phyloP scores from a whole-genome alignment of 768 basidiomycete species.

The Leccinum longicurvipes region DNA sequence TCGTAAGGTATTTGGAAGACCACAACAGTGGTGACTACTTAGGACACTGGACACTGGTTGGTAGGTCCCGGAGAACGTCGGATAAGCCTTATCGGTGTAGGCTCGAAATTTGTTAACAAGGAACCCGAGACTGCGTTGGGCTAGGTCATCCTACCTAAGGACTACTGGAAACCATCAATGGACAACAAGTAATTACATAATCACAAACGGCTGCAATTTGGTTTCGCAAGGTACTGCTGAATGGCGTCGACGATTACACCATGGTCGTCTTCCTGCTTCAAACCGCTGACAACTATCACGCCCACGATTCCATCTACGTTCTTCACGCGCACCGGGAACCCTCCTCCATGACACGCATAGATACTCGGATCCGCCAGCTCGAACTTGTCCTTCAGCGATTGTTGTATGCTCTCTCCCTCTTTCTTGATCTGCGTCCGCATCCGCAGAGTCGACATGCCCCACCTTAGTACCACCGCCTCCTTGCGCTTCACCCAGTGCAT shows the following conservation, averaged over 20 bases:
- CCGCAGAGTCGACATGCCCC: constrained; percentile 27
- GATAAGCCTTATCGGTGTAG: no score
- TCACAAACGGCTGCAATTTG: no score
- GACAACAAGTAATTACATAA: no score
- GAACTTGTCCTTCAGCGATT: constrained; percentile 15
- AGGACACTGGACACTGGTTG: no score
- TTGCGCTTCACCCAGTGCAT: constrained; percentile 35
- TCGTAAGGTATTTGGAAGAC: no score
- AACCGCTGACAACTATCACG: constrained; percentile 35
- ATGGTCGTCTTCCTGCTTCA: constrained; percentile 32
- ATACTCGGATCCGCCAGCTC: constrained; percentile 26
- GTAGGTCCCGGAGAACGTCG: no score
- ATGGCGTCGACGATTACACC: constrained; percentile 30
- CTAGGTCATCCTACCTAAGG: no score
- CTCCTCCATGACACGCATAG: constrained; percentile 33
- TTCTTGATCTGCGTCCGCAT: constrained; percentile 18
- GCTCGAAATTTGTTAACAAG: no score
- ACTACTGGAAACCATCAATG: no score
- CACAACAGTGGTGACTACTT: no score
- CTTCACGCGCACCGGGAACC: constrained; percentile 33
- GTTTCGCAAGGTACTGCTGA: constrained; percentile 21
- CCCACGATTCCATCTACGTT: constrained; percentile 34
- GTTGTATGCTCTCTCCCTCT: constrained; percentile 1
- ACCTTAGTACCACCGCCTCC: constrained; percentile 29
- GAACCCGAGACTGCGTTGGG: no score